A percentile compares a stretch with the other conserved stretches of the same genome.
Conservation (phyloP, 2,329 filamentous ascomycete species). For the Teratosphaeria zuluensis region DNA sequence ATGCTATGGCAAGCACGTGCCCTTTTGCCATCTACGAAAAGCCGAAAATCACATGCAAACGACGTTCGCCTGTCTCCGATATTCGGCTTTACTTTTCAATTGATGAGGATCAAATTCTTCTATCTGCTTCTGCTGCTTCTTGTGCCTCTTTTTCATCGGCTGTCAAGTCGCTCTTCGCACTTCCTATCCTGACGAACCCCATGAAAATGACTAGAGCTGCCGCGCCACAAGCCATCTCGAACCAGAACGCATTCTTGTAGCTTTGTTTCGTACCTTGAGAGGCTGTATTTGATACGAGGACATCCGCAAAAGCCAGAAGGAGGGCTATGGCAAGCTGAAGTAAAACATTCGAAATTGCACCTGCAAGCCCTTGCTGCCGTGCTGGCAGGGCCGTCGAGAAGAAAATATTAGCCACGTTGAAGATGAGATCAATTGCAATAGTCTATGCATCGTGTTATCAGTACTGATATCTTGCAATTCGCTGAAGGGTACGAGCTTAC, state of each 20-base stretch:
- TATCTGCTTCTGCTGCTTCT: conserved; percentile 11
- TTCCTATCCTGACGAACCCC: conserved; percentile 44
- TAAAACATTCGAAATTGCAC: conserved; percentile 60
- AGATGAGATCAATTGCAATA: conserved; percentile 65
- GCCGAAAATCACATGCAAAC: too few relatives aligned
- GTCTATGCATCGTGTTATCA: conserved; percentile 33
- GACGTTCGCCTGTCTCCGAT: too few relatives aligned
- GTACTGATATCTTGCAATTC: not conserved
- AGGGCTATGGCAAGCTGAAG: conserved; percentile 64
- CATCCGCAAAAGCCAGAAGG: conserved; percentile 60
- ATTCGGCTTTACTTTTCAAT: not conserved
- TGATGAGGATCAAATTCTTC: not conserved
- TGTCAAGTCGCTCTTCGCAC: conserved; percentile 49
- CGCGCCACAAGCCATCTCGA: conserved; percentile 47
- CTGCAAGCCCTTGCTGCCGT: conserved; percentile 60
- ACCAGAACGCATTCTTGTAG: conserved; percentile 60
- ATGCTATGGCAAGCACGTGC: not conserved
- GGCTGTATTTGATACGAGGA: conserved; percentile 43
- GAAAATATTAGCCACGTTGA: conserved; percentile 67
- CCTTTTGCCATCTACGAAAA: too few relatives aligned
- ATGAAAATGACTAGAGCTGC: conserved; percentile 44
- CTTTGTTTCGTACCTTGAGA: conserved; percentile 38
- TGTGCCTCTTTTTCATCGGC: conserved; percentile 42
- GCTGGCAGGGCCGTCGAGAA: conserved; percentile 59
- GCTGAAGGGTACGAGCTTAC: not conserved